A percentile compares a stretch with the other conserved stretches of the same genome.
phyloP scores from a whole-genome alignment of 441 rosid genomes.

The Mallotus japonicus region DNA sequence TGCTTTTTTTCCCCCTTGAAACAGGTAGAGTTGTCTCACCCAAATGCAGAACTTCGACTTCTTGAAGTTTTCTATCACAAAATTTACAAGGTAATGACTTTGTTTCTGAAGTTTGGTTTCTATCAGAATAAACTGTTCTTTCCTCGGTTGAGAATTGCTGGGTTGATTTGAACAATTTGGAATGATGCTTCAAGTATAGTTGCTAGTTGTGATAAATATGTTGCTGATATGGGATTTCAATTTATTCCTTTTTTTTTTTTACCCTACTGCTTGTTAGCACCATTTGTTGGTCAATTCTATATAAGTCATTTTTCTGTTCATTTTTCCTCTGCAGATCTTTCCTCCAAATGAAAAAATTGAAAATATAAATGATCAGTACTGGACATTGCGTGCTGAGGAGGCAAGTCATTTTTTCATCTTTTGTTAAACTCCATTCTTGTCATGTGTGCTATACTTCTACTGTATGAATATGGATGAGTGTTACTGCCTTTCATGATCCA shows the following conservation, averaged over 20 bases:
- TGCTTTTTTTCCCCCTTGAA: neutral
- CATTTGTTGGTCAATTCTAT: neutral
- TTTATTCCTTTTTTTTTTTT: neutral
- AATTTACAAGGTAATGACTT: conserved; percentile 76
- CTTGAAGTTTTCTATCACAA: conserved; percentile 93
- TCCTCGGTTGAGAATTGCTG: neutral
- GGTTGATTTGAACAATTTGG: neutral
- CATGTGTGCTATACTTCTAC: neutral
- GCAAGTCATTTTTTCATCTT: conserved; percentile 36
- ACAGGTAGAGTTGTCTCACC: conserved; percentile 90
- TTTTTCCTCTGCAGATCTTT: conserved; percentile 62
- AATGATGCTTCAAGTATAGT: conserved; percentile 8
- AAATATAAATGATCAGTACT: conserved; percentile 97
- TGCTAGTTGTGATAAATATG: neutral
- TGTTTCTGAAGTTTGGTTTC: conserved; percentile 7
- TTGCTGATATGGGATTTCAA: neutral
- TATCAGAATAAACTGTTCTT: neutral
- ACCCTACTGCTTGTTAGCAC: neutral
- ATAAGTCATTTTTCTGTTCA: conserved; percentile 1
- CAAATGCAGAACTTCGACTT: conserved; percentile 85
- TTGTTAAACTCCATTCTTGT: neutral
- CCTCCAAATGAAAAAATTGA: conserved; percentile 79
- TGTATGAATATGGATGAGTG: neutral
- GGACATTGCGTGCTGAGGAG: conserved; percentile 99
- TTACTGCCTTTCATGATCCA: neutral